Conservation (phyloP, 306 rosid species). For the Vigna unguiculata region DNA sequence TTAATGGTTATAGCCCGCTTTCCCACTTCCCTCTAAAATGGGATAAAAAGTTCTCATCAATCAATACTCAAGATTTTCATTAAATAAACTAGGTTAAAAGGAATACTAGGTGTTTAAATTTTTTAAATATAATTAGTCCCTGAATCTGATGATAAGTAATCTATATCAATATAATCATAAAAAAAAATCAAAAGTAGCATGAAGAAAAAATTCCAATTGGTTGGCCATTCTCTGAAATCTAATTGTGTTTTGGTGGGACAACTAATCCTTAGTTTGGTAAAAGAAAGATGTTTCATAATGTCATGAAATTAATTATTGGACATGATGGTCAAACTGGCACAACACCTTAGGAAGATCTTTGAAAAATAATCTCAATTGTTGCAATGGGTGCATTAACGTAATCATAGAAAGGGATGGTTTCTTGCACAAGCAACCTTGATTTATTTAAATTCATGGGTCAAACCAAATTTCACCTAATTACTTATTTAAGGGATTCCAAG, state of each 20-base stretch:
- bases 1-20: background rate
- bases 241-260: constrained; percentile 40
- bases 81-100: background rate
- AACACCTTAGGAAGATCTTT: background rate
- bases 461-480: constrained; percentile 7
- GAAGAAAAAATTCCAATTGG: constrained; percentile 8
- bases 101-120: no score
- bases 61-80: no score
- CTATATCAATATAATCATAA: no score
- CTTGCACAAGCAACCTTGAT: constrained; percentile 29
- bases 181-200: constrained; percentile 10
- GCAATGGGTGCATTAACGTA: constrained; percentile 12
- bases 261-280: constrained; percentile 45
- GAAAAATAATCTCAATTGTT: background rate
- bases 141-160: no score
- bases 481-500: background rate
- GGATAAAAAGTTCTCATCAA: background rate
- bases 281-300: constrained; percentile 40
- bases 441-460: constrained; percentile 21
- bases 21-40: background rate
- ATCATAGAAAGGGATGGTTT: constrained; percentile 25
- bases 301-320: constrained; percentile 41
- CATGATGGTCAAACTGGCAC: constrained; percentile 31
- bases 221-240: constrained; percentile 7
- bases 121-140: no score